Percentiles rank a stretch among this genome's conserved stretches.
These are phyloP conservation scores for Alternaria atra DNA, from an alignment of 2,329 filamentous ascomycete species.

Conservation along the genomic window DNA sequence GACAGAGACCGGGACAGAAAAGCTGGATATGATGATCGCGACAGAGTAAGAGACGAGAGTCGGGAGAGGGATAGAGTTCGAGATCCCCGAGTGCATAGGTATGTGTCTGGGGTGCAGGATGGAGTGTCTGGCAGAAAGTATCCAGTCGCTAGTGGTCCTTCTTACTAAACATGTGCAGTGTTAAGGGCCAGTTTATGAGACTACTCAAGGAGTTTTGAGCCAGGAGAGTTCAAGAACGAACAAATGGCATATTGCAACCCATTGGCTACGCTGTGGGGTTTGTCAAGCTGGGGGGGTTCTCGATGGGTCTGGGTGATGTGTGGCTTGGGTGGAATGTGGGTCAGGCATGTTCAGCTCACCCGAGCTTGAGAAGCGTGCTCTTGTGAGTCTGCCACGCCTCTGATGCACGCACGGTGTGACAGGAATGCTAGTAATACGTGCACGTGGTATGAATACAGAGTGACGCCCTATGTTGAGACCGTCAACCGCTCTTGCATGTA, in stretches of 20 bases:
- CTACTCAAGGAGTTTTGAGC: conserved; percentile 34
- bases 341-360: conserved; percentile 1
- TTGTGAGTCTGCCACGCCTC: neutral
- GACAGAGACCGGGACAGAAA: conserved; percentile 9
- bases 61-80: conserved; percentile 29
- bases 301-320: conserved; percentile 9
- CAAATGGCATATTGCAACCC: neutral
- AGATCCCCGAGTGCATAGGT: conserved; percentile 41
- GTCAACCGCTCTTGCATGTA: neutral
- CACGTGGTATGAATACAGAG: neutral
- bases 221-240: neutral
- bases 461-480: neutral
- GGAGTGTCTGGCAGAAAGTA: conserved; percentile 47
- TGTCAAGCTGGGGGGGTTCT: conserved; percentile 2
- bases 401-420: neutral
- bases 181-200: conserved; percentile 26
- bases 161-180: conserved; percentile 33
- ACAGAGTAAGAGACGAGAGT: conserved; percentile 16
- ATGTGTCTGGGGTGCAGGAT: conserved; percentile 46
- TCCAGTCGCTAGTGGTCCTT: conserved; percentile 31
- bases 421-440: neutral
- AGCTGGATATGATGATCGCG: conserved; percentile 1
- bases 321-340: conserved; percentile 9
- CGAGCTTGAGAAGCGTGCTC: neutral
- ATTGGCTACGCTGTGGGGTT: neutral